These are phyloP conservation scores for Phialocephala subalpina DNA, from an alignment of 2,329 filamentous ascomycete genomes.

Conservation along the genomic window DNA sequence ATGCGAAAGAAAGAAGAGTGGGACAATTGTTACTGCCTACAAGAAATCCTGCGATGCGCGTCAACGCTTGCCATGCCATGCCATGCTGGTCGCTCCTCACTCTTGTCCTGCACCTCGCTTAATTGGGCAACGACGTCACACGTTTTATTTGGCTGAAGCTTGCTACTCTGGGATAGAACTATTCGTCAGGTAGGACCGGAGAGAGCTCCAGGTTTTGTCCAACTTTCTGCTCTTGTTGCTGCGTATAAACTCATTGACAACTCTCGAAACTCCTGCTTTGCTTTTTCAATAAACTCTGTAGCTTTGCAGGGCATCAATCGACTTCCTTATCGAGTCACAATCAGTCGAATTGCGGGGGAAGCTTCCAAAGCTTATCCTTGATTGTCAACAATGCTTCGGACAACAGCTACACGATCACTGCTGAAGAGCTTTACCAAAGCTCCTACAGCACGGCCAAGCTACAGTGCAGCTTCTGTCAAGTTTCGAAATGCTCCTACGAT, in stretches of 20 bases:
- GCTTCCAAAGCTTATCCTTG: slow-evolving; percentile 26
- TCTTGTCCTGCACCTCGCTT: background rate
- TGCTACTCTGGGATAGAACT: slow-evolving; percentile 17
- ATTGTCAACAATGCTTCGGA: slow-evolving; percentile 42
- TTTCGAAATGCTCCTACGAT: slow-evolving; percentile 32
- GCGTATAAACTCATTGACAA: background rate
- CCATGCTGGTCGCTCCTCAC: background rate
- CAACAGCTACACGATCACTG: slow-evolving; percentile 40
- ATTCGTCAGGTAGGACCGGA: slow-evolving; percentile 2
- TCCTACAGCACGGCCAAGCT: slow-evolving; percentile 35
- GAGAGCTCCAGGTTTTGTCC: background rate
- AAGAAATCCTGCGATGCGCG: slow-evolving; percentile 3
- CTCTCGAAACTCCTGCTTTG: slow-evolving; percentile 10
- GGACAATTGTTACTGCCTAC: slow-evolving; percentile 15
- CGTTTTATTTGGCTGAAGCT: slow-evolving; percentile 10
- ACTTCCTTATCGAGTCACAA: slow-evolving; percentile 23
- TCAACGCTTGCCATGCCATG: background rate
- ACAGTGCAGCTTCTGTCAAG: slow-evolving; percentile 37
- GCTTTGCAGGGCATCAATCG: slow-evolving; percentile 26
- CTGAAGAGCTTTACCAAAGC: slow-evolving; percentile 39
- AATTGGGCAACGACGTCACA: slow-evolving; percentile 22
- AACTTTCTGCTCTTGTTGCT: background rate
- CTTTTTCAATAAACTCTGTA: slow-evolving; percentile 17
- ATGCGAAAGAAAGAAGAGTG: background rate
- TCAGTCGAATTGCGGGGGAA: slow-evolving; percentile 36